These are phyloP conservation scores for Leccinum insolens DNA, from an alignment of 1,284 basidiomycete species.

Conservation along the genomic window DNA sequence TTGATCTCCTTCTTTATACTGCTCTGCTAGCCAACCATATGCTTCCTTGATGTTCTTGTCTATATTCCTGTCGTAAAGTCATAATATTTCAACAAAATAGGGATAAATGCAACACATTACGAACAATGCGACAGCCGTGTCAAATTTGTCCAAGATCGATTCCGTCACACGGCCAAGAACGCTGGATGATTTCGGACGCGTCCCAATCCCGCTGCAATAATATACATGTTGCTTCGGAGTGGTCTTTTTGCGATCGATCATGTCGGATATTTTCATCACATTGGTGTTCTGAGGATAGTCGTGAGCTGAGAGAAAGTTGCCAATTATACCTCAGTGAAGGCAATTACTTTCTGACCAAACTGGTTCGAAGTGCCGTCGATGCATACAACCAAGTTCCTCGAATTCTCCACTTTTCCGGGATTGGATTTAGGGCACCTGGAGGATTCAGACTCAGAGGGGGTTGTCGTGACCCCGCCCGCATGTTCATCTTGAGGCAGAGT, in stretches of 20 bases:
- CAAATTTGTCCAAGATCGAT: slow-evolving; percentile 24
- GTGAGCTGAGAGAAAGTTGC: slow-evolving; percentile 6
- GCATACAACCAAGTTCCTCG: slow-evolving; percentile 28
- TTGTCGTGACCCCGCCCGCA: slow-evolving; percentile 11
- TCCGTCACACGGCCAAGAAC: slow-evolving; percentile 15
- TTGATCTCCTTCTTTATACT: slow-evolving; percentile 40
- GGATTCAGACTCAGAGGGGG: too few species aligned
- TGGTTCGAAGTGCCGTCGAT: slow-evolving; percentile 34
- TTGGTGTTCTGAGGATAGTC: slow-evolving; percentile 36
- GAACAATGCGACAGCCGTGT: slow-evolving; percentile 32
- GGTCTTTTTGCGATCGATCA: slow-evolving; percentile 22
- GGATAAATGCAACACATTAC: slow-evolving; percentile 1
- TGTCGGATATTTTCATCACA: slow-evolving; percentile 35
- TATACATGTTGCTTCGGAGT: slow-evolving; percentile 31
- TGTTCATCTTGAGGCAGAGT: neutral
- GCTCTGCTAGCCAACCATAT: slow-evolving; percentile 44
- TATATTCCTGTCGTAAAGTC: slow-evolving; percentile 21
- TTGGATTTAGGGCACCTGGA: too few species aligned
- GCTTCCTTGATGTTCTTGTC: slow-evolving; percentile 28
- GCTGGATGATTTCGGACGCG: too few species aligned
- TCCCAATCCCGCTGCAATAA: slow-evolving; percentile 42
- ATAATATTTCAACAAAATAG: neutral
- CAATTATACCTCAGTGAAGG: neutral
- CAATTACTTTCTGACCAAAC: slow-evolving; percentile 29
- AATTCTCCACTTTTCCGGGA: too few species aligned